Evolutionary conservation across 2,329 filamentous ascomycete species (phyloP).

Genomic region (Pezicula neosporulosa): DNA sequence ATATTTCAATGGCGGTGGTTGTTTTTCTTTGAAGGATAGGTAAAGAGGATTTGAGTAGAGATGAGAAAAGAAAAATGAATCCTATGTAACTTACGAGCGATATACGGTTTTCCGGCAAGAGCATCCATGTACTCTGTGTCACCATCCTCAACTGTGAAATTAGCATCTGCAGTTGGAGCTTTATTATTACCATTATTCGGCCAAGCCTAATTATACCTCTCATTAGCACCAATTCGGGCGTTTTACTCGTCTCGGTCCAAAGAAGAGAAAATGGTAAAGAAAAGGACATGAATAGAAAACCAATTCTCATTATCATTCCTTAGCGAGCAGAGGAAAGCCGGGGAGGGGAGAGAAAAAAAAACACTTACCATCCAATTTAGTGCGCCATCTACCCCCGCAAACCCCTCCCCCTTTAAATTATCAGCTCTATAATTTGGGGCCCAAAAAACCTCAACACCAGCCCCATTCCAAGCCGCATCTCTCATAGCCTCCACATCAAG

Average conservation of each 20-base stretch:
- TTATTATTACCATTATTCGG: slow-evolving; percentile 20
- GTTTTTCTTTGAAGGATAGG: background rate
- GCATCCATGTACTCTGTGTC: slow-evolving; percentile 13
- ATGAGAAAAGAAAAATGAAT: too few relatives aligned
- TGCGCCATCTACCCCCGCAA: slow-evolving; percentile 15
- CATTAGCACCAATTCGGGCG: background rate
- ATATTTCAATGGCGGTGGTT: background rate
- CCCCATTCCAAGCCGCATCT: slow-evolving; percentile 4
- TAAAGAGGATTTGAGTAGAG: background rate
- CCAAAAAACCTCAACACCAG: slow-evolving; percentile 19
- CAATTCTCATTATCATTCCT: too few relatives aligned
- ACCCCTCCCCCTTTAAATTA: slow-evolving; percentile 4
- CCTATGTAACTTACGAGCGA: slow-evolving; percentile 16
- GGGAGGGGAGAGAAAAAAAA: too few relatives aligned
- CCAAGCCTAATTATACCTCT: slow-evolving; percentile 12
- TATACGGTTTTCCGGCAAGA: slow-evolving; percentile 18
- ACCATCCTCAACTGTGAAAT: slow-evolving; percentile 15
- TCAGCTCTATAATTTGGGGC: slow-evolving; percentile 19
- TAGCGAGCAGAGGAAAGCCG: too few relatives aligned
- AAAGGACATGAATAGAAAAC: too few relatives aligned
- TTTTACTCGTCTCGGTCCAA: too few relatives aligned
- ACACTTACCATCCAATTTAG: slow-evolving; percentile 19
- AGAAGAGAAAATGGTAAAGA: too few relatives aligned
- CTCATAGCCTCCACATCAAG: slow-evolving; percentile 34
- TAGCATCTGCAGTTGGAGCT: slow-evolving; percentile 13